Evolutionary conservation across 2,329 filamentous ascomycete genomes (phyloP), one percentile per base, ranked within the genome.

Genomic region (Orbilia blumenaviensis): DNA sequence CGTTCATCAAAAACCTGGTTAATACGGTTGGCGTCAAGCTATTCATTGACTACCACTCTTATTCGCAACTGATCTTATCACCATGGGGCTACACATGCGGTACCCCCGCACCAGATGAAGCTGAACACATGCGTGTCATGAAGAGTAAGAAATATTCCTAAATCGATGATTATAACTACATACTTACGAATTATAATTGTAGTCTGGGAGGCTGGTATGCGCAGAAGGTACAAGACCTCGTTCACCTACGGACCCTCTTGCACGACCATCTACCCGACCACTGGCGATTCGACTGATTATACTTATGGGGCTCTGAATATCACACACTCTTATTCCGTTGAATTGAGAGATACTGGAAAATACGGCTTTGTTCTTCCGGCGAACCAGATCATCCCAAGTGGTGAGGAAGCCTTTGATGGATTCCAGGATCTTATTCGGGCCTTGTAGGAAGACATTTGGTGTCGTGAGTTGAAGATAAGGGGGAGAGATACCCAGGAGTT

Each of bases 21-120:
- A 81, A 81, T 14, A 52, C 71, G 1, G 61, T 58, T 12, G 78
- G 78, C 9, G 78, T 72, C 44, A 79, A 79, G 61, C 83, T 89
- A 1, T 91, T 87, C 82, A 87, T 91, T 78, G 89, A 91, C 82
- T 88, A 87, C 80, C 89, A 91, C 82, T 85, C 87, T 0, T 91
- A 89, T 82, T 86, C 85, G 9, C 88, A 90, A 78, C 83, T 88
- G 38, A 76, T 76, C 58, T 34, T 76, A 14, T 58, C 72, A 6
- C 72, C 72, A 27, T 32, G 48, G 46, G 72, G 72, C 2, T 76
- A 76, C 12, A 76, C 72, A 12, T 76, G 72, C 50, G 46, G 61
- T 9, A 50, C 41, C 6, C 27, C 48, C 14, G 58, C 72, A 7
- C 72, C 64, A 41, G 72, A 76, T 41, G 48, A 34, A 3, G 50